These are phyloP conservation scores for Fusarium nanum DNA, from an alignment of 2,329 filamentous ascomycete species.

Conservation along the genomic window DNA sequence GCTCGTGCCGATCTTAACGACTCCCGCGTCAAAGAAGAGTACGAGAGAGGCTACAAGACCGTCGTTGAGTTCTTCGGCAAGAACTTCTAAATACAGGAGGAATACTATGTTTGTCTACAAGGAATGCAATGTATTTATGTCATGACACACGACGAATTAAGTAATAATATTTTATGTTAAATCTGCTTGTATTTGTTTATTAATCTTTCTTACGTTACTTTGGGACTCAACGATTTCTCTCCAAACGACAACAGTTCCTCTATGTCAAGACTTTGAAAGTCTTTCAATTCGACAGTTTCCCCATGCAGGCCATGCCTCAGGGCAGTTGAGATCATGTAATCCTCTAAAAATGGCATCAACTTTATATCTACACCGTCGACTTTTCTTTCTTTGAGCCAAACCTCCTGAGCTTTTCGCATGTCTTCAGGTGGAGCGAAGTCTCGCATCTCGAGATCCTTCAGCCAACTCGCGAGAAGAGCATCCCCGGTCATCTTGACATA, in stretches of 20 bases:
- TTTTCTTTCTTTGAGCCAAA: conserved; percentile 47
- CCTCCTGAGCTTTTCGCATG: conserved; percentile 42
- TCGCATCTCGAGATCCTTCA: conserved; percentile 75
- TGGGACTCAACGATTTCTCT: conserved; percentile 45
- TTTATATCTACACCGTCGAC: conserved; percentile 52
- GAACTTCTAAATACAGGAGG: conserved; percentile 53
- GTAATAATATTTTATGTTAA: background rate
- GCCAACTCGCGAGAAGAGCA: conserved; percentile 78
- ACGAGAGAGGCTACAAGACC: conserved; percentile 70
- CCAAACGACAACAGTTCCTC: conserved; percentile 60
- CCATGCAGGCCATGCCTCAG: conserved; percentile 58
- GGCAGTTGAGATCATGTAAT: conserved; percentile 67
- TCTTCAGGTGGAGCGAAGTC: conserved; percentile 67
- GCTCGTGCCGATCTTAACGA: conserved; percentile 70
- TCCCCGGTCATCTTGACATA: conserved; percentile 88
- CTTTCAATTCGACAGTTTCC: conserved; percentile 54
- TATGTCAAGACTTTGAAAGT: conserved; percentile 58
- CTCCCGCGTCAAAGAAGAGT: conserved; percentile 69
- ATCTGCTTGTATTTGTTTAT: background rate
- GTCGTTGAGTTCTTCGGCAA: conserved; percentile 68
- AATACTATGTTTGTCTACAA: background rate
- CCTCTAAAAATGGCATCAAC: conserved; percentile 57
- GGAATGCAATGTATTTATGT: conserved; percentile 7
- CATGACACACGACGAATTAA: conserved; percentile 23
- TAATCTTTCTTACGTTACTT: conserved; percentile 2